phyloP scores from a whole-genome alignment of 2,329 filamentous ascomycete genomes.

The Arachnomyces sp. region DNA sequence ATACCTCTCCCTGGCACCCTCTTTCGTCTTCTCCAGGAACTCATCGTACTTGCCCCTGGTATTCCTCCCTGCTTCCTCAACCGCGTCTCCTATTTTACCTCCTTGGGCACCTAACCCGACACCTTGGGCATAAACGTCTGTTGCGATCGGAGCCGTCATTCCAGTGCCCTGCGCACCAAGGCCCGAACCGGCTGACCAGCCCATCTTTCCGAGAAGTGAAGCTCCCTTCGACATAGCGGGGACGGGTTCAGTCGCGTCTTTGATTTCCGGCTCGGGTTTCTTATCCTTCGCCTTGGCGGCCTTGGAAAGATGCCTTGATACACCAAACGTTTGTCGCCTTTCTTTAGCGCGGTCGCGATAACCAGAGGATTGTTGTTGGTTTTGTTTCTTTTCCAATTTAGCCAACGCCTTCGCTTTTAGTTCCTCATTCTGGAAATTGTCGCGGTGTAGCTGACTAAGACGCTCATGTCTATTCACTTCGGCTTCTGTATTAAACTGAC shows the following conservation, averaged over 20 bases:
- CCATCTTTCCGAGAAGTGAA: conserved; percentile 45
- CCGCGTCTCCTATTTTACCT: conserved; percentile 42
- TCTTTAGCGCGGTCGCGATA: conserved; percentile 43
- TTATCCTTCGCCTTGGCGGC: conserved; percentile 25
- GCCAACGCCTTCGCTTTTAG: conserved; percentile 34
- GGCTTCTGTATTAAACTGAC: conserved; percentile 48
- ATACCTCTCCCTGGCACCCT: conserved; percentile 41
- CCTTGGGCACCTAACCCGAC: conserved; percentile 44
- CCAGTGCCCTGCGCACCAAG: conserved; percentile 43
- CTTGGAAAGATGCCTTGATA: conserved; percentile 17
- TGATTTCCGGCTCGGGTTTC: conserved; percentile 22
- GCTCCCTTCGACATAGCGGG: conserved; percentile 41
- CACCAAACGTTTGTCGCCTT: conserved; percentile 38
- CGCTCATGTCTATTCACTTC: conserved; percentile 55
- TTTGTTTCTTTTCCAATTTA: conserved; percentile 38
- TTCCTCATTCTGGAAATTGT: conserved; percentile 47
- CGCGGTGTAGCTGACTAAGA: conserved; percentile 50
- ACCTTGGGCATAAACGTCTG: conserved; percentile 43
- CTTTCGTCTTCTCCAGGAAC: conserved; percentile 41
- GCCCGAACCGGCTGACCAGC: conserved; percentile 41
- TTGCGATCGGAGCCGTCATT: conserved; percentile 40
- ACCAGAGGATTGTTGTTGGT: conserved; percentile 28
- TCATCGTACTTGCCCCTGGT: conserved; percentile 41
- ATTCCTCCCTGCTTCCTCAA: conserved; percentile 41
- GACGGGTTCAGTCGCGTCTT: conserved; percentile 22